Percentiles rank a stretch among this genome's conserved stretches.
phyloP scores from a whole-genome alignment of 23 red algal genomes.

The Gracilaria caudata region DNA sequence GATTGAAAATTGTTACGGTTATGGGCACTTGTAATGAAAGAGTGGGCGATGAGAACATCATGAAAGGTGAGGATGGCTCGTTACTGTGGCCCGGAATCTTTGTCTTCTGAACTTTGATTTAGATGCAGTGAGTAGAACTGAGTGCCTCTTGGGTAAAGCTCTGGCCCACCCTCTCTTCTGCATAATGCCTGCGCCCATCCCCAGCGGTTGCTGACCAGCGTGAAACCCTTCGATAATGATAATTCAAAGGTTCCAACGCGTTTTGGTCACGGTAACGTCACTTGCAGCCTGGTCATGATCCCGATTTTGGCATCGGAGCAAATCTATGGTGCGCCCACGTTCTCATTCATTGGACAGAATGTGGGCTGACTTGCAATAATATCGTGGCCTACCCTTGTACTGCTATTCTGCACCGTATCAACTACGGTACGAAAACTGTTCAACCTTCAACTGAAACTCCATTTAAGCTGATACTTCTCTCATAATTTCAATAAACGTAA shows the following conservation, averaged over 20 bases:
- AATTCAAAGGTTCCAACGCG: background rate
- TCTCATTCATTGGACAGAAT: background rate
- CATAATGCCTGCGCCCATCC: background rate
- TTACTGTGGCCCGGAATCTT: background rate
- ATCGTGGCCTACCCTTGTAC: background rate
- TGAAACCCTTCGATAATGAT: background rate
- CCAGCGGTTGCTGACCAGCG: background rate
- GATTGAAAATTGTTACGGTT: background rate
- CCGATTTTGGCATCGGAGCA: background rate
- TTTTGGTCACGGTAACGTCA: background rate
- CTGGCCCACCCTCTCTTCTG: background rate
- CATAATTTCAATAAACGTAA: background rate
- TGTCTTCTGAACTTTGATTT: too few species aligned
- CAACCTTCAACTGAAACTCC: background rate
- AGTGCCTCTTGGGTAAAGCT: background rate
- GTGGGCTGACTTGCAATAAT: background rate
- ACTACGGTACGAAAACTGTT: too few species aligned
- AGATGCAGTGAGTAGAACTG: background rate
- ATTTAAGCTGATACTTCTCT: background rate
- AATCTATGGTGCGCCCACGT: background rate
- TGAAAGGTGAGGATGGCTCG: background rate
- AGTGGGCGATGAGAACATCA: background rate
- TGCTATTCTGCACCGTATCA: too few species aligned
- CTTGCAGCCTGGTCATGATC: background rate
- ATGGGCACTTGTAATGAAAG: background rate